Evolutionary conservation across 2,329 filamentous ascomycete genomes (phyloP).

Genomic region (Penicillium sclerotiorum): DNA sequence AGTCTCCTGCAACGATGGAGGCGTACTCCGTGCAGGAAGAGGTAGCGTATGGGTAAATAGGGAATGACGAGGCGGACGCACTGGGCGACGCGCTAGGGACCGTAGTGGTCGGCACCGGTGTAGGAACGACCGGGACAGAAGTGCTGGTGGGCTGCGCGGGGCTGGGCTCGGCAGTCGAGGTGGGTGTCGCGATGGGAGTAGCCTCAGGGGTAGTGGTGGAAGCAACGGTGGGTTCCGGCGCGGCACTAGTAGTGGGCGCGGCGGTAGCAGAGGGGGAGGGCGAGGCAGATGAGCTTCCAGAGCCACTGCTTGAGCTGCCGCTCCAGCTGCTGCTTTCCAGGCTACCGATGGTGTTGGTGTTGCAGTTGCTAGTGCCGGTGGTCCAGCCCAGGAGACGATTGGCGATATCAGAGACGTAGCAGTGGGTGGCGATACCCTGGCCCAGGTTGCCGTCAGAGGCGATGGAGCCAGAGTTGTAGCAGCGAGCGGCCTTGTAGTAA

Average conservation of each 20-base stretch:
- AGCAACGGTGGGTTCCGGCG: slow-evolving; percentile 11
- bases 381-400: slow-evolving; percentile 33
- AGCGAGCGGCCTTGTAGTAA: slow-evolving; percentile 41
- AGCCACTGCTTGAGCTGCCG: slow-evolving; percentile 11
- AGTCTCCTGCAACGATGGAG: slow-evolving; percentile 27
- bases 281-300: slow-evolving; percentile 11
- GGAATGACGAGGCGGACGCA: slow-evolving; percentile 7
- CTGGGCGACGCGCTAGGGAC: not conserved
- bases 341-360: slow-evolving; percentile 14
- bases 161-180: slow-evolving; percentile 2
- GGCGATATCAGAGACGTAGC: slow-evolving; percentile 32
- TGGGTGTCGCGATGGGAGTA: not conserved
- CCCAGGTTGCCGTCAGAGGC: slow-evolving; percentile 35
- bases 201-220: slow-evolving; percentile 3
- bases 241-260: not conserved
- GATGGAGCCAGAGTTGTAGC: slow-evolving; percentile 47
- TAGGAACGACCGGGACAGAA: not conserved
- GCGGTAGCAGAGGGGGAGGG: slow-evolving; percentile 1
- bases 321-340: slow-evolving; percentile 14
- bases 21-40: slow-evolving; percentile 25
- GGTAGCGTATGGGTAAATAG: slow-evolving; percentile 26
- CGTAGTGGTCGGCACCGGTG: no score
- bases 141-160: slow-evolving; percentile 4
- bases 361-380: slow-evolving; percentile 22
- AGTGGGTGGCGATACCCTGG: slow-evolving; percentile 28